Conservation (phyloP, 345 rosid genomes). For the Hibiscus mutabilis region DNA sequence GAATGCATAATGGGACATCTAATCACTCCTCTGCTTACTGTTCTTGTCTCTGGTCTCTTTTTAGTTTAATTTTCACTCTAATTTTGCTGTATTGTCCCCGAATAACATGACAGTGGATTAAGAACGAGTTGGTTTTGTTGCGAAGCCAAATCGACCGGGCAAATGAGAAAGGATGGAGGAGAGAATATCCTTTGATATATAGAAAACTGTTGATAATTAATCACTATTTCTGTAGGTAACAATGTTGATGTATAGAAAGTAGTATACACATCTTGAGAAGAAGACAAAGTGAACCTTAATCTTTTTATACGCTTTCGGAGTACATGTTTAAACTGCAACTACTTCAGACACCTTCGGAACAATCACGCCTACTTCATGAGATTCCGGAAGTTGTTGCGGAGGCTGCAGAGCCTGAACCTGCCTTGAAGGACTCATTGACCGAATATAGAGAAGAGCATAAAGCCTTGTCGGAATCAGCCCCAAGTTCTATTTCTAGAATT, state of each 20-base stretch:
- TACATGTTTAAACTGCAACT: constrained; percentile 26
- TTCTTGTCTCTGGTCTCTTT: background rate
- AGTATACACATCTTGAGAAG: background rate
- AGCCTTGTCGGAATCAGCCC: background rate
- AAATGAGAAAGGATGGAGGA: constrained; percentile 60
- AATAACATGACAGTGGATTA: constrained; percentile 36
- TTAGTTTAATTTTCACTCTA: background rate
- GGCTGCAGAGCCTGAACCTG: constrained; percentile 9
- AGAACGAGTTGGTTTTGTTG: constrained; percentile 27
- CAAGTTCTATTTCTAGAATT: background rate
- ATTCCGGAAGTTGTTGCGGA: constrained; percentile 42
- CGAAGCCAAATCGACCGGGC: constrained; percentile 32
- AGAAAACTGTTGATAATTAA: background rate
- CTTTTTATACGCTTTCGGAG: constrained; percentile 22
- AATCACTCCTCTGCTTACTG: background rate
- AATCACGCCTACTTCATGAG: constrained; percentile 33
- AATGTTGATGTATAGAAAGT: background rate
- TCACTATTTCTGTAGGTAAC: background rate
- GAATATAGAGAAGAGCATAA: background rate
- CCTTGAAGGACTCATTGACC: background rate
- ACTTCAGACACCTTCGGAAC: constrained; percentile 38
- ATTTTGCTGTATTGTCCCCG: background rate
- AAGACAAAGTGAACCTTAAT: constrained; percentile 17
- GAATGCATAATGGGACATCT: background rate
- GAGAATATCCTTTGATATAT: constrained; percentile 50